phyloP scores from a whole-genome alignment of 768 basidiomycete genomes.

The Sarcodon aspratus region DNA sequence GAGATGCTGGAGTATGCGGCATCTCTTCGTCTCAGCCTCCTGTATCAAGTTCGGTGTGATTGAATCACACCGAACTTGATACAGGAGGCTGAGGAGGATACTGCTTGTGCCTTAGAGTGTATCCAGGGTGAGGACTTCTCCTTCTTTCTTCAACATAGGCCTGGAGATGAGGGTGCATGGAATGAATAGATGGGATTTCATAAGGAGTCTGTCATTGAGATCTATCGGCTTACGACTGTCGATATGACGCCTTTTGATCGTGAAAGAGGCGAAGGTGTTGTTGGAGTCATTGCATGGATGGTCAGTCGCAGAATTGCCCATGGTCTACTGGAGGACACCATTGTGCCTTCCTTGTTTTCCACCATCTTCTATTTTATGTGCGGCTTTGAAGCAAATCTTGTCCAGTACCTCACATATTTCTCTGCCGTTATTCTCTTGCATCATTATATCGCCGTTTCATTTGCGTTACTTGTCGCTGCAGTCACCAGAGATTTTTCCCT shows the following conservation, averaged over 20 bases:
- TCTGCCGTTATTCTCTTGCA: background rate
- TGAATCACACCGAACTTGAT: too few species aligned
- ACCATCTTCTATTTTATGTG: background rate
- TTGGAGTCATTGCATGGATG: background rate
- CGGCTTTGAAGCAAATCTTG: background rate
- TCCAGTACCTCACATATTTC: background rate
- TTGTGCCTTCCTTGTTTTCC: background rate
- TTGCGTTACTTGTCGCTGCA: background rate
- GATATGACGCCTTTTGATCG: background rate
- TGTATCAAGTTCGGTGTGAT: too few species aligned
- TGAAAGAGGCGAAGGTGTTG: background rate
- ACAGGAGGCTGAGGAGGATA: too few species aligned
- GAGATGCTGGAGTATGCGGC: constrained; percentile 28
- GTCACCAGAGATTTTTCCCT: background rate
- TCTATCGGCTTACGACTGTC: background rate
- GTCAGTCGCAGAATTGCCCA: background rate
- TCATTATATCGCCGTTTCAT: background rate
- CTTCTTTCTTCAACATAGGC: too few species aligned
- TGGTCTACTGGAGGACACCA: background rate
- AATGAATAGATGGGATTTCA: too few species aligned
- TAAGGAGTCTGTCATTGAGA: too few species aligned
- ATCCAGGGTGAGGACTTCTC: too few species aligned
- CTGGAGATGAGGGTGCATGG: too few species aligned
- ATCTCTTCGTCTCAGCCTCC: constrained; percentile 12
- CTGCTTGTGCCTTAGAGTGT: too few species aligned